These are phyloP conservation scores for Camellia oleifera DNA, from an alignment of 179 eudicot species.

Conservation along the genomic window DNA sequence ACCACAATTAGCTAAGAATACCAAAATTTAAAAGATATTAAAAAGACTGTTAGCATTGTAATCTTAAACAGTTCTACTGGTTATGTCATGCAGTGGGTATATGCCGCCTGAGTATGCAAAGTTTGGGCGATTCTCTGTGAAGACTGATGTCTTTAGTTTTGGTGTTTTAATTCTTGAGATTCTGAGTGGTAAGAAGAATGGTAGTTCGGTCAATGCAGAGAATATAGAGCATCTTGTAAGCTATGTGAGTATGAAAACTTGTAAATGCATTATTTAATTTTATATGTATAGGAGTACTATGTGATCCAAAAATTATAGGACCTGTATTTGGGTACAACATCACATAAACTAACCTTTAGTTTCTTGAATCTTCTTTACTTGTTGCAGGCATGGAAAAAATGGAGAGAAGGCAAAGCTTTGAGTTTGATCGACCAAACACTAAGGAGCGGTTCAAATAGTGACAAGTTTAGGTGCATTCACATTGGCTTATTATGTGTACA, in stretches of 20 bases:
- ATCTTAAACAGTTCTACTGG: not conserved
- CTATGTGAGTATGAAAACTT: slow-evolving; percentile 7
- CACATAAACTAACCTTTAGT: too few species aligned
- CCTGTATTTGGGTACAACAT: too few species aligned
- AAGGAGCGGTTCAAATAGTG: not conserved
- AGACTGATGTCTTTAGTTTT: slow-evolving; percentile 13
- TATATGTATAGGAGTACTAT: not conserved
- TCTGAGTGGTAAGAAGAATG: not conserved
- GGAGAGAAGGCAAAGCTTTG: slow-evolving; percentile 8
- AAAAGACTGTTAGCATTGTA: not conserved
- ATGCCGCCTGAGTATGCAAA: slow-evolving; percentile 12
- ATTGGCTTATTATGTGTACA: slow-evolving; percentile 11
- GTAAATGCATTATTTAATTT: not conserved
- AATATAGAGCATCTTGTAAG: not conserved
- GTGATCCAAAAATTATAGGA: not conserved
- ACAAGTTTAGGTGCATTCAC: slow-evolving; percentile 11
- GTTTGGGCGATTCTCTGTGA: not conserved
- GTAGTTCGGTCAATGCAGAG: not conserved
- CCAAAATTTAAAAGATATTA: too few species aligned
- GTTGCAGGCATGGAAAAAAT: slow-evolving; percentile 12
- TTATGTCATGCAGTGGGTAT: slow-evolving; percentile 7
- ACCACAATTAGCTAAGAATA: too few species aligned
- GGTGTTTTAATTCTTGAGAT: slow-evolving; percentile 11
- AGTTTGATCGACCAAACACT: slow-evolving; percentile 1
- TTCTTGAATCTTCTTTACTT: not conserved